A percentile compares a stretch with the other conserved stretches of the same genome.
phyloP scores from a whole-genome alignment of 345 rosid species.

The Citrus trifoliata region DNA sequence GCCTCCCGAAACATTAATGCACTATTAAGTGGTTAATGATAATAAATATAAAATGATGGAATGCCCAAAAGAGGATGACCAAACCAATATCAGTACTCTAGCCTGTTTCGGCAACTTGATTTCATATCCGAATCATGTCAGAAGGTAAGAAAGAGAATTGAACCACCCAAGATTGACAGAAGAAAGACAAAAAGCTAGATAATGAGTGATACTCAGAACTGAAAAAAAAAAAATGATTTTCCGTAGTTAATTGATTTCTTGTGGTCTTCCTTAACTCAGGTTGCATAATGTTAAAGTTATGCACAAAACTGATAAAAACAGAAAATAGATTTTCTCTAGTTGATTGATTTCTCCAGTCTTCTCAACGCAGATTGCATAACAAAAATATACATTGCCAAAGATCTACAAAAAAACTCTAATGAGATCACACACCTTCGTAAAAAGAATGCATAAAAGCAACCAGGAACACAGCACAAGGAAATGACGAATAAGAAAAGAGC shows the following conservation, averaged over 20 bases:
- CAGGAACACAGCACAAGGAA: background rate
- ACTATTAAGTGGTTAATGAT: background rate
- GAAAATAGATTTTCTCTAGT: background rate
- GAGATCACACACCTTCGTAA: background rate
- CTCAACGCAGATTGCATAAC: background rate
- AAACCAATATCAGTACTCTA: background rate
- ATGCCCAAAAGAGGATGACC: background rate
- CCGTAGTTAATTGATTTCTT: background rate
- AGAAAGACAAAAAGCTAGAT: background rate
- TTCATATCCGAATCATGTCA: background rate
- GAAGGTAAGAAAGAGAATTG: background rate
- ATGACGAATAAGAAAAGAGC: background rate
- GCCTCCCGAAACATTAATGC: background rate
- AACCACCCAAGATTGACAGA: background rate
- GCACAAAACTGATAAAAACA: background rate
- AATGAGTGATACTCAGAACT: background rate
- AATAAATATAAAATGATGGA: background rate
- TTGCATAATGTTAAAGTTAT: background rate
- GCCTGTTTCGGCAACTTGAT: background rate
- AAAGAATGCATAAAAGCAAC: background rate
- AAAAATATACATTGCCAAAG: background rate
- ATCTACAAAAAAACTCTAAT: background rate
- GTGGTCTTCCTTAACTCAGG: background rate
- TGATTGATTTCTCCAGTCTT: background rate
- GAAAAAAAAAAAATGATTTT: background rate